These are phyloP conservation scores for Lenwebbia sp. DNA, from an alignment of 345 rosid genomes.

Conservation along the genomic window DNA sequence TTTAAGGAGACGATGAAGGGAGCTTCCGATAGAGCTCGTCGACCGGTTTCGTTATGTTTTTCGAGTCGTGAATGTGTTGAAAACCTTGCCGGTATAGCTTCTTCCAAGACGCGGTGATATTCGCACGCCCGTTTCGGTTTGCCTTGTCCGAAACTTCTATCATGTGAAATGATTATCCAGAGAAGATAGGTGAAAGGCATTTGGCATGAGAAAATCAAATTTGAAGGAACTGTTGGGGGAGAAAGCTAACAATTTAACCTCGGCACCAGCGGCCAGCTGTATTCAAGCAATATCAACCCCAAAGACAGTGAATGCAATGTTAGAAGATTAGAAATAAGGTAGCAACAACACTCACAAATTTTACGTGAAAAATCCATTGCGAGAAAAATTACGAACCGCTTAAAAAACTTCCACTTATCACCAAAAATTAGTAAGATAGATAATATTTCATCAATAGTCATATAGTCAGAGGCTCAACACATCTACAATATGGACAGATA, in stretches of 20 bases:
- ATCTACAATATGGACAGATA: not conserved
- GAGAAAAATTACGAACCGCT: not conserved
- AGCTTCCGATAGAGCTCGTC: not conserved
- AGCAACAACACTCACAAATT: not conserved
- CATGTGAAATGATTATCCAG: not conserved
- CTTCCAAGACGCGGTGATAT: fast-evolving
- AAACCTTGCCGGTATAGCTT: not conserved
- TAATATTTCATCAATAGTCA: not conserved
- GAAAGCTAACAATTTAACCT: not conserved
- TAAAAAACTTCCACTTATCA: not conserved
- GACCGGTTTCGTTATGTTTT: not conserved
- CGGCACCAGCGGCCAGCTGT: not conserved
- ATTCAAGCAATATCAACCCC: not conserved
- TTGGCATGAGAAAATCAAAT: not conserved
- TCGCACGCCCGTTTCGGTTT: not conserved
- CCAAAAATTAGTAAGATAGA: not conserved
- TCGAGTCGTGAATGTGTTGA: not conserved
- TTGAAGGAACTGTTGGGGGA: not conserved
- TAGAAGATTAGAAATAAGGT: not conserved
- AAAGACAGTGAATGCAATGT: not conserved
- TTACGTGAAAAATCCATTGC: not conserved
- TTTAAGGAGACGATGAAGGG: not conserved
- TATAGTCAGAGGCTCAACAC: not conserved
- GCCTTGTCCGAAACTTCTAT: not conserved
- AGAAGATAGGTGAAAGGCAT: not conserved